Evolutionary conservation across 2,329 filamentous ascomycete species (phyloP), one percentile per base, ranked within the genome.

Genomic region (Exophiala sp.): DNA sequence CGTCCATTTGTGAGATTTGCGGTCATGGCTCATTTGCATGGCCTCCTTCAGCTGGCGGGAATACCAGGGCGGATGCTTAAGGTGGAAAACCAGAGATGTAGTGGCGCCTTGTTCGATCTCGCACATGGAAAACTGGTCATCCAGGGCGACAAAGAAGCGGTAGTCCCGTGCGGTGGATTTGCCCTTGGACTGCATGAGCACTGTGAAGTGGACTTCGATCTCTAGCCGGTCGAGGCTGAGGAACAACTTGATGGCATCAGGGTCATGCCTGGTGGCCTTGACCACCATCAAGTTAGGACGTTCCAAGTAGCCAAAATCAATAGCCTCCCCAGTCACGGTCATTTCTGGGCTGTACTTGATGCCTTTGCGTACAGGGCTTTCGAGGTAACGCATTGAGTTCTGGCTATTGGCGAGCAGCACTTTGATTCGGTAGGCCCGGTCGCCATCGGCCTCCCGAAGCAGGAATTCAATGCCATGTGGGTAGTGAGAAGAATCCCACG

Each of bases 1-100:
- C 39, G 65, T 72, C 82, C 81, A 86, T n/a, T 45, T 62, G 11
- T 63, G 58, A 42, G 66, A 61, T 9, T 64, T 62, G 9, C 66
- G 61, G 5, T 69, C 63, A 55, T 79, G 74, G 1, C 72, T 75
- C 7, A 56, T 29, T 13, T 59, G 56, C 44, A 59, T 52, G 8
- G 55, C 44, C 30, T 62, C 53, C 23, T 55, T 50, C 19, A 58
- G 34, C 32, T 58, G 47, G 35, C 55, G 51, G 2, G 57, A 59
- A 43, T 60, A 61, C 52, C 55, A 60, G 6, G 60, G 60, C 6
- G 56, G 52, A 19, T 52, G 52, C 29, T 40, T 43, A n/a, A 60
- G 43, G 34, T 59, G 52, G 18, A 62, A 37, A 37, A 61, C 42
- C 32, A 57, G 51, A 9, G 46, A 55, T 10, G 44, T 53, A 16